These are phyloP conservation scores for Roridomyces roridus DNA, from an alignment of 768 basidiomycete genomes.

Conservation along the genomic window DNA sequence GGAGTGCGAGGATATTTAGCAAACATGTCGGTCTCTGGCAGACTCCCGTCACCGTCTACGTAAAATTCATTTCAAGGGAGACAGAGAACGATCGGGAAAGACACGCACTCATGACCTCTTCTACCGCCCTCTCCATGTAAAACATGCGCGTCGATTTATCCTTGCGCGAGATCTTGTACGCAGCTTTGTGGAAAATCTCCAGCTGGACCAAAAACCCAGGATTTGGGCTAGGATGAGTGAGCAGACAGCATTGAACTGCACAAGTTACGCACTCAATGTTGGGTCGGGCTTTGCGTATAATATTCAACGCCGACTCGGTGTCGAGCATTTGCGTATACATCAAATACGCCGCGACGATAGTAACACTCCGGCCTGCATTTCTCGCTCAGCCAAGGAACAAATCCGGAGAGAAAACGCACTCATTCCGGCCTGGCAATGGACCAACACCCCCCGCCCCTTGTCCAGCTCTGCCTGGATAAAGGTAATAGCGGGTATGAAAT, in stretches of 20 bases:
- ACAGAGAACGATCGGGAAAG: constrained; percentile 3
- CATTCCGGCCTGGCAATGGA: constrained; percentile 91
- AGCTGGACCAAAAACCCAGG: constrained; percentile 83
- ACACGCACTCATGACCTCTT: constrained; percentile 79
- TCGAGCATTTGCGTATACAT: constrained; percentile 75
- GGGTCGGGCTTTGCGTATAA: constrained; percentile 72
- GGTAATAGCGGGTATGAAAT: constrained; percentile 79
- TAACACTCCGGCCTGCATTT: constrained; percentile 77
- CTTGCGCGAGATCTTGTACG: constrained; percentile 67
- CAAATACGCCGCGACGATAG: constrained; percentile 87
- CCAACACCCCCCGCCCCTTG: constrained; percentile 78
- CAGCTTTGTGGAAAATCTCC: constrained; percentile 76
- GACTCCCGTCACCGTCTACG: constrained; percentile 80
- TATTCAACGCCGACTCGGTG: constrained; percentile 65
- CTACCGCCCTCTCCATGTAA: constrained; percentile 79
- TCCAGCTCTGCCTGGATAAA: constrained; percentile 84
- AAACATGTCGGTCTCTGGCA: constrained; percentile 74
- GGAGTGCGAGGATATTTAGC: constrained; percentile 75
- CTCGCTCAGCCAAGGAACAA: constrained; percentile 6
- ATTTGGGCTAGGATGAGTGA: constrained; percentile 69
- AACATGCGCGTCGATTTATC: constrained; percentile 81
- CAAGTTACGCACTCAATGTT: constrained; percentile 64
- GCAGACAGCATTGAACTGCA: neutral
- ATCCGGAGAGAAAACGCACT: constrained; percentile 55
- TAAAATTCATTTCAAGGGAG: neutral